Conservation (phyloP, 1,284 basidiomycete species). For the Boletus sp. region DNA sequence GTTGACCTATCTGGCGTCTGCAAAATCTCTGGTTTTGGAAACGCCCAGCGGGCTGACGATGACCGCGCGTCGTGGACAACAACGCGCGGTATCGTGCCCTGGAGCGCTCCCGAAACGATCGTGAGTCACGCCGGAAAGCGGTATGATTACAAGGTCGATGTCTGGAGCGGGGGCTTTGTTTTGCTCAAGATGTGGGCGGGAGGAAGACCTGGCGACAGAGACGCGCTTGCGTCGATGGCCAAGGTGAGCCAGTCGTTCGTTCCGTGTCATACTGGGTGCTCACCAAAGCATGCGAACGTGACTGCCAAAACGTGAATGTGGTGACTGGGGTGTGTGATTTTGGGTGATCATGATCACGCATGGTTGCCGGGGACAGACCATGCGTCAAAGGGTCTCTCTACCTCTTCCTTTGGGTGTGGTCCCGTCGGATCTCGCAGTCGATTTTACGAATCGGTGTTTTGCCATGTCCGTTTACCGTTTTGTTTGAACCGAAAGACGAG, state of each 20-base stretch:
- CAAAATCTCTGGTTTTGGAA: constrained; percentile 98
- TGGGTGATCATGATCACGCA: not conserved
- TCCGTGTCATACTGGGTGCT: not conserved
- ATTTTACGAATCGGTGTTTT: constrained; percentile 88
- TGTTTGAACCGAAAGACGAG: not conserved
- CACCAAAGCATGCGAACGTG: not conserved
- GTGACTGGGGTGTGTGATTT: not conserved
- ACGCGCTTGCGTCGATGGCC: constrained; percentile 86
- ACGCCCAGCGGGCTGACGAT: constrained; percentile 82
- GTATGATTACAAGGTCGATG: constrained; percentile 94
- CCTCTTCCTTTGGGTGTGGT: constrained; percentile 70
- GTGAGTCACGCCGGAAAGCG: constrained; percentile 48
- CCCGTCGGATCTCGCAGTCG: constrained; percentile 71
- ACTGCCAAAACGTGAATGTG: not conserved
- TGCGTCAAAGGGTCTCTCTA: constrained; percentile 49
- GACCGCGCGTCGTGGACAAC: constrained; percentile 78
- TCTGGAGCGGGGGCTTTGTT: constrained; percentile 93
- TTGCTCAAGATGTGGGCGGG: constrained; percentile 98
- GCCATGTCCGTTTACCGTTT: constrained; percentile 53
- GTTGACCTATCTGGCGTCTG: constrained; percentile 91
- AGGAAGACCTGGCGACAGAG: constrained; percentile 85
- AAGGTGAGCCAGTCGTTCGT: constrained; percentile 52
- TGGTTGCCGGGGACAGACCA: not conserved
- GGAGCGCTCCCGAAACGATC: constrained; percentile 98
- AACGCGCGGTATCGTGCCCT: constrained; percentile 84